phyloP scores from a whole-genome alignment of 164 flowering plant genomes.

The Aristolochia contorta region DNA sequence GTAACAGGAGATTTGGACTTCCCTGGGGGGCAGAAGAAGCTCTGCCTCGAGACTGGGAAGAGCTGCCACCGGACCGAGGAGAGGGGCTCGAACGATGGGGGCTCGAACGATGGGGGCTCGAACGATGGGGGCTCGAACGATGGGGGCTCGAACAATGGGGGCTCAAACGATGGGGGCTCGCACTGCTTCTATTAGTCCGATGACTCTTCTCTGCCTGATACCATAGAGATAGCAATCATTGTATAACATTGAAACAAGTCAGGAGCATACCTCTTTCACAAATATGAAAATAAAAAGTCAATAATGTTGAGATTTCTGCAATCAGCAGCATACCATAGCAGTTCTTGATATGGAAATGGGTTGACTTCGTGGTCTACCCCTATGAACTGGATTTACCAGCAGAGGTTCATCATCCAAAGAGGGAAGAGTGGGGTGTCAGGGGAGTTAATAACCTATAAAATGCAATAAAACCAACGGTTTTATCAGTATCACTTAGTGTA shows the following conservation, averaged over 20 bases:
- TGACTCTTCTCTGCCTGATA: conserved; percentile 69
- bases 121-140: too few relatives aligned
- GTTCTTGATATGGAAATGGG: conserved; percentile 80
- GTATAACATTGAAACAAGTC: neutral
- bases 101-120: too few relatives aligned
- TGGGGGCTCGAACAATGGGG: conserved; percentile 15
- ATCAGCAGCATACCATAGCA: conserved; percentile 42
- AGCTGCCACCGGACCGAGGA: conserved; percentile 49
- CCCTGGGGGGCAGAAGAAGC: conserved; percentile 61
- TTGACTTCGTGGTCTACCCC: conserved; percentile 79
- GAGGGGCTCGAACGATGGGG: conserved; percentile 43
- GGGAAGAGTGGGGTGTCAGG: conserved; percentile 95
- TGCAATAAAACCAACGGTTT: conserved; percentile 7
- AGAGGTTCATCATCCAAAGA: conserved; percentile 81
- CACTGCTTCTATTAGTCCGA: conserved; percentile 67
- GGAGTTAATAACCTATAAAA: conserved; percentile 82
- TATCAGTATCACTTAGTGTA: conserved; percentile 2
- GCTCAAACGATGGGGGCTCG: conserved; percentile 85
- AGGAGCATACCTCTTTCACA: too few relatives aligned
- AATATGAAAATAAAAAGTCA: too few relatives aligned
- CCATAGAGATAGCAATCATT: too few relatives aligned
- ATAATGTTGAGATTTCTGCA: neutral
- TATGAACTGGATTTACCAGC: conserved; percentile 30
- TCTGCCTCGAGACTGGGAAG: conserved; percentile 53
- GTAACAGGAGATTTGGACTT: conserved; percentile 43